phyloP scores from a whole-genome alignment of 2,329 filamentous ascomycete species.

The Aspergillus ochraceoroseus region DNA sequence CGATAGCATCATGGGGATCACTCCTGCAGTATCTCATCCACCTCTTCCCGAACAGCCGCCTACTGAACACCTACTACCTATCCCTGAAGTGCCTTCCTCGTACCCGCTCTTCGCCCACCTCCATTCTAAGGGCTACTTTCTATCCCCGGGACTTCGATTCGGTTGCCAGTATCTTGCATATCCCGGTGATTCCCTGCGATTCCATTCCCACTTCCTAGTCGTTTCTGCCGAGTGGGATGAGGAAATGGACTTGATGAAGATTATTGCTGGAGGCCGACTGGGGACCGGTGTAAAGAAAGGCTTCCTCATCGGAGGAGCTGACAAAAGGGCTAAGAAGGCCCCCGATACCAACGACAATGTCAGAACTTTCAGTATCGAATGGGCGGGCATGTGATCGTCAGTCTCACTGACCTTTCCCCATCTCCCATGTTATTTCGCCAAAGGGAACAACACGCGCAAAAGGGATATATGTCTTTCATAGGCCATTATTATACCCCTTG shows the following conservation, averaged over 20 bases:
- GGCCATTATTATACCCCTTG: no score
- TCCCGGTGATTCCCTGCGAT: slow-evolving; percentile 87
- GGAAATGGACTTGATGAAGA: slow-evolving; percentile 74
- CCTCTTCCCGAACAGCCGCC: slow-evolving; percentile 38
- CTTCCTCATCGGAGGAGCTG: slow-evolving; percentile 73
- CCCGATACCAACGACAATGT: slow-evolving; percentile 43
- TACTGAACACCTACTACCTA: slow-evolving; percentile 23
- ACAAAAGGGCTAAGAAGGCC: slow-evolving; percentile 36
- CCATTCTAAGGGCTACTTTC: slow-evolving; percentile 73
- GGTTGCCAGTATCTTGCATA: slow-evolving; percentile 94
- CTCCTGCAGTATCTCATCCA: slow-evolving; percentile 49
- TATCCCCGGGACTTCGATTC: slow-evolving; percentile 88
- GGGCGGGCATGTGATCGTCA: slow-evolving; percentile 74
- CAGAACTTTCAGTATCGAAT: slow-evolving; percentile 80
- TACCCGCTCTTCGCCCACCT: slow-evolving; percentile 78
- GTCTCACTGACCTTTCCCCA: no score
- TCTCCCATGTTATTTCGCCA: no score
- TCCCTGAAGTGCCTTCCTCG: slow-evolving; percentile 45
- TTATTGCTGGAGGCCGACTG: slow-evolving; percentile 79
- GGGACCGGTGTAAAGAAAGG: slow-evolving; percentile 96
- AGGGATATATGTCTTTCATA: no score
- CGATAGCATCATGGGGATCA: slow-evolving; percentile 37
- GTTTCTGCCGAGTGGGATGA: slow-evolving; percentile 84
- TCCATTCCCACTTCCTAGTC: slow-evolving; percentile 90
- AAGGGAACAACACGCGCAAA: no score